A percentile compares a stretch with the other conserved stretches of the same genome.
These are phyloP conservation scores for Dothistroma septosporum DNA, from an alignment of 2,329 filamentous ascomycete genomes.

Conservation along the genomic window DNA sequence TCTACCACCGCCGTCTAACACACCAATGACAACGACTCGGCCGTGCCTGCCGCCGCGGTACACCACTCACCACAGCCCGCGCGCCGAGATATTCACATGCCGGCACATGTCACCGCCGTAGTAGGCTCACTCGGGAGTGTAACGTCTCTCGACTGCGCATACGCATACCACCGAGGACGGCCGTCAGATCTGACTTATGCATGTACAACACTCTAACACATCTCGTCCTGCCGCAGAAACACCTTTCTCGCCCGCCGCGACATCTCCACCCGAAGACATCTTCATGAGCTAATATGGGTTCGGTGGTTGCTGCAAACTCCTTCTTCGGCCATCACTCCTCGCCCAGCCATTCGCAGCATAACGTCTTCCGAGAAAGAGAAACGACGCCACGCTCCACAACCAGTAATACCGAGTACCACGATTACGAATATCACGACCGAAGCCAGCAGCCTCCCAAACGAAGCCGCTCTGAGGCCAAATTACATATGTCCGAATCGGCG, in stretches of 20 bases:
- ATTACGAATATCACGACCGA: conserved; percentile 10
- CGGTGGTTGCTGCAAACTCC: conserved; percentile 65
- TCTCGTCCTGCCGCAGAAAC: conserved; percentile 3
- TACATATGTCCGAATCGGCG: conserved; percentile 30
- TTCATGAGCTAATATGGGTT: conserved; percentile 54
- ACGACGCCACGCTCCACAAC: conserved; percentile 22
- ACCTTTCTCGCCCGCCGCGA: not conserved
- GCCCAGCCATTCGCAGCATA: conserved; percentile 25
- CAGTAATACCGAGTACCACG: not conserved
- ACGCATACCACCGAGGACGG: not conserved
- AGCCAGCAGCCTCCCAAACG: conserved; percentile 22
- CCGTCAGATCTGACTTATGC: conserved; percentile 6
- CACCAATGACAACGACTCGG: not conserved
- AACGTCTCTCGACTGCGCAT: not conserved
- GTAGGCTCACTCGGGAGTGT: not conserved
- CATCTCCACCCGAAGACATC: not conserved
- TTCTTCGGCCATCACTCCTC: conserved; percentile 38
- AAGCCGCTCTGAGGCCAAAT: conserved; percentile 22
- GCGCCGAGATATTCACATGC: conserved; percentile 7
- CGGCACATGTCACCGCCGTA: conserved; percentile 2
- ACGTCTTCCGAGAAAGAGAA: conserved; percentile 21
- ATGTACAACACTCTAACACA: conserved; percentile 1
- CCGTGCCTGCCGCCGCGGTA: not conserved
- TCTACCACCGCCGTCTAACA: not conserved
- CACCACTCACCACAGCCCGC: not conserved